A percentile compares a stretch with the other conserved stretches of the same genome.
Evolutionary conservation across 2,329 filamentous ascomycete species (phyloP).

Genomic region (Phoma sp.): DNA sequence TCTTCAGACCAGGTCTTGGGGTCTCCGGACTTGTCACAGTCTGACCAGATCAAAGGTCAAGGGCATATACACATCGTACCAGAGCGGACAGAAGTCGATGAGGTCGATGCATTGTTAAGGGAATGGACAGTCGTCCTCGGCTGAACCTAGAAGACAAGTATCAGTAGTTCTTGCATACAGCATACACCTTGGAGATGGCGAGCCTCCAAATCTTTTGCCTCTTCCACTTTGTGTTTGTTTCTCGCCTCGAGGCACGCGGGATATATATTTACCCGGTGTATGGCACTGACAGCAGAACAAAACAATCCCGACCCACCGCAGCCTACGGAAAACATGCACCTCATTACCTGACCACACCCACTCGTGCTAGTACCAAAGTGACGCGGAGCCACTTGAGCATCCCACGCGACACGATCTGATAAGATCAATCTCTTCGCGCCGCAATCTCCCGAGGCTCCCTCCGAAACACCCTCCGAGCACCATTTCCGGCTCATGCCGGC

Average conservation of each 20-base stretch:
- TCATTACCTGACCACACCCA: neutral
- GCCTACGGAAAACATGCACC: neutral
- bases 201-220: no score
- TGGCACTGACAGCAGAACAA: no score
- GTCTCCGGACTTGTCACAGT: no score
- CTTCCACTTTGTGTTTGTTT: no score
- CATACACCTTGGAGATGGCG: no score
- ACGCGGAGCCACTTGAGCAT: neutral
- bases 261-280: neutral
- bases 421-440: neutral
- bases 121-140: conserved; percentile 31
- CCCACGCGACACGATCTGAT: neutral
- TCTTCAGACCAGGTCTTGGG: no score
- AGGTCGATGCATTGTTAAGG: conserved; percentile 30
- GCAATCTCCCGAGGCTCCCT: neutral
- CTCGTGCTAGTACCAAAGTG: neutral
- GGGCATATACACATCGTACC: no score
- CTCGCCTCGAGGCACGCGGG: neutral
- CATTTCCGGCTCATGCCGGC: neutral
- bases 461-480: neutral
- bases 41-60: no score
- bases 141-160: neutral
- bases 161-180: no score
- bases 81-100: conserved; percentile 10
- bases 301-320: no score